Conservation (phyloP, 2,329 filamentous ascomycete genomes). For the Cladophialophora psammophila region DNA sequence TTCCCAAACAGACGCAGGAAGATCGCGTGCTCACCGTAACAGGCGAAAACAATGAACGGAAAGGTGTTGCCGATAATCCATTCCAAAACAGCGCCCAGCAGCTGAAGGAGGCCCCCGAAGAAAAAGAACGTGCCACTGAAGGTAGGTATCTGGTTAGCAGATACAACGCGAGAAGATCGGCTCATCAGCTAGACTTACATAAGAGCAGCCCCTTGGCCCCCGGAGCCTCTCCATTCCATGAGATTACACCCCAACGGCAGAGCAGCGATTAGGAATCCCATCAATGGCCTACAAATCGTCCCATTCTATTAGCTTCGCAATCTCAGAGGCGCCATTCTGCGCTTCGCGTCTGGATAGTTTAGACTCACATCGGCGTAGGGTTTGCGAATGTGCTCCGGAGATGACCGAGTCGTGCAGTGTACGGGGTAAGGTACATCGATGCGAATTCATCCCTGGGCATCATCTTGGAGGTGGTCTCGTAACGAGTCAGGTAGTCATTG, state of each 20-base stretch:
- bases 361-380: slow-evolving; percentile 43
- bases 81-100: slow-evolving; percentile 29
- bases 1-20: slow-evolving; percentile 57
- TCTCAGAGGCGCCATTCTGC: slow-evolving; percentile 3
- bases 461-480: slow-evolving; percentile 19
- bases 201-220: slow-evolving; percentile 41
- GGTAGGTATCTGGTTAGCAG: slow-evolving; percentile 44
- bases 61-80: slow-evolving; percentile 57
- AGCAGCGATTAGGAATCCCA: slow-evolving; percentile 51
- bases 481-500: slow-evolving; percentile 21
- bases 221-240: slow-evolving; percentile 66
- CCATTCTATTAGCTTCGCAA: no score
- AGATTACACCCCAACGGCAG: slow-evolving; percentile 42
- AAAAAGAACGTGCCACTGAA: slow-evolving; percentile 34
- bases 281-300: slow-evolving; percentile 11
- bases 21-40: slow-evolving; percentile 39
- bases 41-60: slow-evolving; percentile 62
- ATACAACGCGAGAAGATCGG: slow-evolving; percentile 32
- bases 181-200: slow-evolving; percentile 46
- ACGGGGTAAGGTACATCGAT: slow-evolving; percentile 19
- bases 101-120: slow-evolving; percentile 42
- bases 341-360: neutral
- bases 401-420: slow-evolving; percentile 13
- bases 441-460: slow-evolving; percentile 18
- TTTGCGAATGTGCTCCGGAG: slow-evolving; percentile 39